A percentile compares a stretch with the other conserved stretches of the same genome.
Evolutionary conservation across 2,329 filamentous ascomycete genomes (phyloP).

Genomic region (Lachnellula arida): DNA sequence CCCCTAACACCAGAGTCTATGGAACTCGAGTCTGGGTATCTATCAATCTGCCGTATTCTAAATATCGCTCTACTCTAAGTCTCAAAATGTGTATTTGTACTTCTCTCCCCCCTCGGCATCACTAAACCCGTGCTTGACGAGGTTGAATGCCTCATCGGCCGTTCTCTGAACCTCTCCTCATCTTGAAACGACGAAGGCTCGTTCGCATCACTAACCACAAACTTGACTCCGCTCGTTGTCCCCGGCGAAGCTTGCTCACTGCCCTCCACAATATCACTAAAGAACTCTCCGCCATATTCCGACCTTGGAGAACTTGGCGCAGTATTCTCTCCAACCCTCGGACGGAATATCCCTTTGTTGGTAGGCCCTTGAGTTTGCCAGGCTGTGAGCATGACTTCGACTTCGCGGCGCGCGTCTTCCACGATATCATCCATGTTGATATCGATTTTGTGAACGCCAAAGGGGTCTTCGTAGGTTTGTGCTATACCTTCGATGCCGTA

Average conservation of each 20-base stretch:
- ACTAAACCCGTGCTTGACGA: too few relatives aligned
- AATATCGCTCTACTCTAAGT: background rate
- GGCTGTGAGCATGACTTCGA: constrained; percentile 52
- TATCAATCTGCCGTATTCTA: background rate
- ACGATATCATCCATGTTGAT: constrained; percentile 65
- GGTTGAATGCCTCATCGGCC: background rate
- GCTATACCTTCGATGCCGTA: constrained; percentile 56
- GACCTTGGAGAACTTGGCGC: constrained; percentile 10
- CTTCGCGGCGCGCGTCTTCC: constrained; percentile 54
- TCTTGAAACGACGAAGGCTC: constrained; percentile 11
- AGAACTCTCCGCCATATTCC: constrained; percentile 11
- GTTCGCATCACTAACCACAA: constrained; percentile 14
- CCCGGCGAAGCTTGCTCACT: constrained; percentile 1
- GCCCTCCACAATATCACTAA: constrained; percentile 7
- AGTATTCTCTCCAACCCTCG: constrained; percentile 7
- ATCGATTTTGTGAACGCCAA: constrained; percentile 61
- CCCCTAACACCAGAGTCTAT: background rate
- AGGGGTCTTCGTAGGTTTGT: constrained; percentile 58
- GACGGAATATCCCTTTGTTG: constrained; percentile 23
- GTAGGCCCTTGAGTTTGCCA: constrained; percentile 40
- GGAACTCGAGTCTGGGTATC: background rate
- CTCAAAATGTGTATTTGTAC: background rate
- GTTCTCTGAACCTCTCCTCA: constrained; percentile 9
- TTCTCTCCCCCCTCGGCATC: too few relatives aligned
- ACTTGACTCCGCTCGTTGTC: constrained; percentile 11